These are phyloP conservation scores for Bacidia gigantensis DNA, from an alignment of 495 filamentous ascomycete species.

Conservation along the genomic window DNA sequence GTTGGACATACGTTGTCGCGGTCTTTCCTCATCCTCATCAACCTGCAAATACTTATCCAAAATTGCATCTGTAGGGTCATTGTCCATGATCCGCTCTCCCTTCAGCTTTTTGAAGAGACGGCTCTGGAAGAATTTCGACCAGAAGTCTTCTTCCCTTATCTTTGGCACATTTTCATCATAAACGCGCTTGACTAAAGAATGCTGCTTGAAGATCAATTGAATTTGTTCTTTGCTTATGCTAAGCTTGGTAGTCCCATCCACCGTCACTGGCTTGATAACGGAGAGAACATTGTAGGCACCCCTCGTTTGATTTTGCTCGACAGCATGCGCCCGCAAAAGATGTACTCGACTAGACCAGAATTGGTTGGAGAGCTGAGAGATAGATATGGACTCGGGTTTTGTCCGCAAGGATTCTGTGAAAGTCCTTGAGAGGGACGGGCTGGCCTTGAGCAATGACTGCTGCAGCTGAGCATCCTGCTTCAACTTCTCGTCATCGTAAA, in stretches of 20 bases:
- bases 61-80: constrained; percentile 50
- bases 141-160: constrained; percentile 66
- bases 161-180: constrained; percentile 91
- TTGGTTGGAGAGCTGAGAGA: constrained; percentile 65
- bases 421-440: constrained; percentile 56
- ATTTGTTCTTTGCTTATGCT: constrained; percentile 88
- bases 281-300: constrained; percentile 89
- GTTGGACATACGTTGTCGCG: constrained; percentile 36
- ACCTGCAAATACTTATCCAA: constrained; percentile 73
- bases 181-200: constrained; percentile 77
- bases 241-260: constrained; percentile 63
- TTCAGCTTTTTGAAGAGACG: constrained; percentile 81
- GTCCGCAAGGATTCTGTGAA: constrained; percentile 66
- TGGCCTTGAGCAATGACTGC: constrained; percentile 66
- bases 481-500: constrained; percentile 66
- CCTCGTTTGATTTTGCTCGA: constrained; percentile 69
- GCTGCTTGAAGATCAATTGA: constrained; percentile 79
- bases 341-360: constrained; percentile 86
- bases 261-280: constrained; percentile 67
- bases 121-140: constrained; percentile 83
- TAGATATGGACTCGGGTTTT: constrained; percentile 67
- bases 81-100: constrained; percentile 66
- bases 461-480: constrained; percentile 66
- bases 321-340: constrained; percentile 76
- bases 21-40: constrained; percentile 42